A percentile compares a stretch with the other conserved stretches of the same genome.
phyloP scores from a whole-genome alignment of 2,329 filamentous ascomycete species.

The Leptographium radiaticola region DNA sequence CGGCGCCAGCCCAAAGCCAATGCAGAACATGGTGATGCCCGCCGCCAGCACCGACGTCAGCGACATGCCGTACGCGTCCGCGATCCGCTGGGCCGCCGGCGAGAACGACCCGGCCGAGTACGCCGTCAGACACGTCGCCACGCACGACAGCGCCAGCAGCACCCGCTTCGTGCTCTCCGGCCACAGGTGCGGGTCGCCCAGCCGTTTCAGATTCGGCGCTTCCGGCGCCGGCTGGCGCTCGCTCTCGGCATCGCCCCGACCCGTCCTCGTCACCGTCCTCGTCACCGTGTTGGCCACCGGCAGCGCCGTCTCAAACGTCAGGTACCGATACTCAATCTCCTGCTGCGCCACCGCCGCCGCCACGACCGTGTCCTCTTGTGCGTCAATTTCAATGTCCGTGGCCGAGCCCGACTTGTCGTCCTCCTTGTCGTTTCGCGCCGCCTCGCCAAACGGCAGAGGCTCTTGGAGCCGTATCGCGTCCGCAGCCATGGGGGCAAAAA shows the following conservation, averaged over 20 bases:
- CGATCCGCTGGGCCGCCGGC: slow-evolving; percentile 53
- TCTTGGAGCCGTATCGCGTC: too few species aligned
- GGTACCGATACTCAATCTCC: slow-evolving; percentile 25
- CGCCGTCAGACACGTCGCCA: slow-evolving; percentile 64
- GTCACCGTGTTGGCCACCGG: slow-evolving; percentile 17
- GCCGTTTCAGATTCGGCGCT: slow-evolving; percentile 54
- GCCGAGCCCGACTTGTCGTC: too few species aligned
- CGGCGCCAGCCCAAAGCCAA: slow-evolving; percentile 68
- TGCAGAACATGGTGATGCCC: slow-evolving; percentile 71
- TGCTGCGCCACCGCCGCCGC: background rate
- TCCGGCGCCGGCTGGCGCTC: slow-evolving; percentile 12
- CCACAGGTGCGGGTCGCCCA: slow-evolving; percentile 62
- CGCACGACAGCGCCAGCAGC: slow-evolving; percentile 60
- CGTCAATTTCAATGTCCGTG: background rate
- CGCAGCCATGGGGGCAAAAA: too few species aligned
- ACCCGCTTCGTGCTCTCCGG: slow-evolving; percentile 53
- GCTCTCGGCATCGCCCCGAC: background rate
- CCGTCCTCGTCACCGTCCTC: slow-evolving; percentile 3
- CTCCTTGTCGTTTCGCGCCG: too few species aligned
- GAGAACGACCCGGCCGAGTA: slow-evolving; percentile 74
- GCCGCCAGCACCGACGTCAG: slow-evolving; percentile 45
- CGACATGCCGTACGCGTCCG: slow-evolving; percentile 50
- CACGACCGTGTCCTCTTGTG: background rate
- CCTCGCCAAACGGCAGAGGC: too few species aligned
- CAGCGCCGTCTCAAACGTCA: slow-evolving; percentile 26